Evolutionary conservation across 768 basidiomycete species (phyloP).

Genomic region (Phallus indusiatus): DNA sequence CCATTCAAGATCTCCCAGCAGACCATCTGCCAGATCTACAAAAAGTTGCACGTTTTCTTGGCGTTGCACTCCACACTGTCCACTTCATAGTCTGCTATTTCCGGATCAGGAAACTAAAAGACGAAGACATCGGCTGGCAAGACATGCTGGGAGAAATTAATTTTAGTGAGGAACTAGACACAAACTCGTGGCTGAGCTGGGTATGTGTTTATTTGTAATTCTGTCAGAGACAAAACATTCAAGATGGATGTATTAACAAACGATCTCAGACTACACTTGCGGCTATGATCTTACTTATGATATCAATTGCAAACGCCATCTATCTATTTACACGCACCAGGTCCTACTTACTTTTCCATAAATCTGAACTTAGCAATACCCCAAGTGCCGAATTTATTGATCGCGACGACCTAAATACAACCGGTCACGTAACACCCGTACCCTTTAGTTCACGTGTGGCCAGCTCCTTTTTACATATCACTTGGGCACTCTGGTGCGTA

Average conservation of each 20-base stretch:
- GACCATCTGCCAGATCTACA: constrained; percentile 65
- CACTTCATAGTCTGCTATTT: constrained; percentile 58
- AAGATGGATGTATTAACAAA: constrained; percentile 4
- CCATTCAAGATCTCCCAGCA: constrained; percentile 74
- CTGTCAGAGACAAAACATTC: not conserved
- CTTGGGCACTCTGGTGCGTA: constrained; percentile 3
- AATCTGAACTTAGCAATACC: constrained; percentile 56
- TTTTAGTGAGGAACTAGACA: constrained; percentile 22
- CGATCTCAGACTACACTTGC: constrained; percentile 51
- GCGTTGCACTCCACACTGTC: constrained; percentile 53
- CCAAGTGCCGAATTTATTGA: constrained; percentile 62
- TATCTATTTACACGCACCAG: constrained; percentile 64
- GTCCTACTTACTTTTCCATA: constrained; percentile 58
- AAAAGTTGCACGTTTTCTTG: constrained; percentile 58
- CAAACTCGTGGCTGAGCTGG: constrained; percentile 73
- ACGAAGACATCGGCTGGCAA: constrained; percentile 71
- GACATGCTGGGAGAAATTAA: constrained; percentile 56
- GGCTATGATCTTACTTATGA: constrained; percentile 43
- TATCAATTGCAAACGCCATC: constrained; percentile 49
- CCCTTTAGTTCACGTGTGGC: constrained; percentile 36
- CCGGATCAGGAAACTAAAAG: constrained; percentile 44
- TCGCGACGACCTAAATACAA: constrained; percentile 14
- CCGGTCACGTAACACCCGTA: constrained; percentile 25
- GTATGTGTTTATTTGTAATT: constrained; percentile 27
- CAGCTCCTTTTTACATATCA: constrained; percentile 12